Base-by-base conservation (phyloP, 1,139 yeast genomes). In the Lodderomyces orthopsilosis region DNA sequence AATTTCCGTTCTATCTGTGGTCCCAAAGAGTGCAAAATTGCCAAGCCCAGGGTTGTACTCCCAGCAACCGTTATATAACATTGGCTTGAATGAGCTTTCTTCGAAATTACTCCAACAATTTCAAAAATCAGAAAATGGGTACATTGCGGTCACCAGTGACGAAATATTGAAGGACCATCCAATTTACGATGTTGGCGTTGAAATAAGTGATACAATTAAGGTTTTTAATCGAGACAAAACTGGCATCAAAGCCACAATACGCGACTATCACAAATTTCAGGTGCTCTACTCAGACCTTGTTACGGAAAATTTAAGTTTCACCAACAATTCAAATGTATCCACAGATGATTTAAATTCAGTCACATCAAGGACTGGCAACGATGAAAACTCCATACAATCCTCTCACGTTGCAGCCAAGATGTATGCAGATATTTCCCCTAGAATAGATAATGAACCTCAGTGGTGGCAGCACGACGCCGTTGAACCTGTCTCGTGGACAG, bases 61-160 rank as follows among this genome's bases (percentile, higher is more conserved):
- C 6, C 61, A 74, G 27, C 74, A 65, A 43, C 85, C 89, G 1
- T 55, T 86, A 4, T 87, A 79, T 61, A 83, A 82, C 35, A 74
- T 85, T 19, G 85, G 89, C 14, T 73, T 86, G 26, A 74, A 75
- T 42, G 93, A 86, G 55, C 66, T 78, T 41, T 23, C 40, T 4
- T 48, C 48, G 24, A 49, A 46, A 2, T 44, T 59, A 38, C 30
- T 56, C 10, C 42, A 55, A 39, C 27, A 14, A 13, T 12, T n/a
- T 17, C 30, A 35, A n/a, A 22, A 23, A 7, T 15, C 28, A 10
- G 40, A 57, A 5, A 50, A 58, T 26, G 76, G 78, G 1, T 83
- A 65, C 55, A 68, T 85, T 35, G 93, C 85, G 1, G 74, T 81
- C 14, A 84, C 95, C 1, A 79, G 85, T 42, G 96, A 88, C 58